Evolutionary conservation across 2,329 filamentous ascomycete species (phyloP), one percentile per base, ranked within the genome.

Genomic region (Paramyrothecium sp.): DNA sequence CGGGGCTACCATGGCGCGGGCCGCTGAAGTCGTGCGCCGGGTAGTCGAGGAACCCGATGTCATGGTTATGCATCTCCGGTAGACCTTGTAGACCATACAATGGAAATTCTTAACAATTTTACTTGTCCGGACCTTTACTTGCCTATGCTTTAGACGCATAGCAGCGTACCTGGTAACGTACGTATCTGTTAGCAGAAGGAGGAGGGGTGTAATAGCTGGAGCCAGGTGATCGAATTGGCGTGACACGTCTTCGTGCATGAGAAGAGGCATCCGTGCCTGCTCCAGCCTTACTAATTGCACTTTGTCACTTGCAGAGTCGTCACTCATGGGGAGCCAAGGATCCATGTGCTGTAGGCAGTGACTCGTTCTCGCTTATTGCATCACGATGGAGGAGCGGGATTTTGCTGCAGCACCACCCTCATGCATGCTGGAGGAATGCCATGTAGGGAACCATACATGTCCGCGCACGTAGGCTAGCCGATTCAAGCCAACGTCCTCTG

Each of bases 1-100:
- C 74, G 95, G 95, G 2, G 94, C 94, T 51, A 97, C 93, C 59
- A 92, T 97, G 84, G 95, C 95, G 20, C 84, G 93, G 63, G 94
- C 94, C 71, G 92, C 92, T 13, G 92, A 93, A 67, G 83, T 89
- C 60, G 90, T 98, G 21, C 86, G 87, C 65, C 80, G 81, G 54
- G 86, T 90, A 64, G 83, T 98, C 44, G 93, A 98, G 77, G 86
- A 91, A 68, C 91, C 94, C 4, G 92, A 93, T 70, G 82, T 83
- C 56, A 96, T 98, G 92, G 79, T 97, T 61, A 82, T 96, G 72
- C 88, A 90, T 71, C 75, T 97, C 71, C 82, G 87, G 74, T 97
- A 80, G 78, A 2, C 38, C 17, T 23, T 20, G 16, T 49, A 23
- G 19, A n/a, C 47, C 7, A 16, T 44, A 4, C 38, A 44, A 44